Evolutionary conservation across 1,284 basidiomycete genomes (phyloP).

Genomic region (Moesziomyces globuligerus): DNA sequence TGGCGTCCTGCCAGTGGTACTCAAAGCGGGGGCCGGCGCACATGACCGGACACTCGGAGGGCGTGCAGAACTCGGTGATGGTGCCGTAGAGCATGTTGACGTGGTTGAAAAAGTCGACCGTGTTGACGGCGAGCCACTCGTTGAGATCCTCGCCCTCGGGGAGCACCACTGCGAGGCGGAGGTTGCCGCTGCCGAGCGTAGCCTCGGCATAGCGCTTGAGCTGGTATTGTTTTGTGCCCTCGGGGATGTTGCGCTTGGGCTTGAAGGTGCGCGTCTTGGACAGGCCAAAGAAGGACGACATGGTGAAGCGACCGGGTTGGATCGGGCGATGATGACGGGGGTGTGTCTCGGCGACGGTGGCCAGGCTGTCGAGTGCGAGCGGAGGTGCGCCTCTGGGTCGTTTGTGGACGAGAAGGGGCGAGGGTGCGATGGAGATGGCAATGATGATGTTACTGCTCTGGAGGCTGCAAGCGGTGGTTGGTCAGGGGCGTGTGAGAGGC

Average conservation of each 20-base stretch:
- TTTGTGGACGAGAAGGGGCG: not conserved
- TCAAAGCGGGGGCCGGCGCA: slow-evolving; percentile 96
- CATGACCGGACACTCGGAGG: slow-evolving; percentile 88
- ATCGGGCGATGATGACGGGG: not conserved
- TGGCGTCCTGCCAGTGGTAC: slow-evolving; percentile 93
- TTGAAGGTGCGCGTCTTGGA: slow-evolving; percentile 92
- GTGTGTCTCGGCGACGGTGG: too few species aligned
- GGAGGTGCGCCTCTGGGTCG: too few species aligned
- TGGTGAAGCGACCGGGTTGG: slow-evolving; percentile 5
- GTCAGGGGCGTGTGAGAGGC: not conserved
- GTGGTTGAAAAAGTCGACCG: slow-evolving; percentile 67
- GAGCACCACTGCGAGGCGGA: slow-evolving; percentile 61
- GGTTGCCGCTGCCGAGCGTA: slow-evolving; percentile 76
- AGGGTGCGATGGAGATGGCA: not conserved
- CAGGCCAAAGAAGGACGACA: slow-evolving; percentile 62
- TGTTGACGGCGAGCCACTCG: slow-evolving; percentile 67
- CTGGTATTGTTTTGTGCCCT: slow-evolving; percentile 96
- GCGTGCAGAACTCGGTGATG: slow-evolving; percentile 66
- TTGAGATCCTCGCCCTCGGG: slow-evolving; percentile 66
- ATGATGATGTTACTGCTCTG: too few species aligned
- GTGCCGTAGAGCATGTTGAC: slow-evolving; percentile 67
- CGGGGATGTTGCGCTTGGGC: slow-evolving; percentile 90
- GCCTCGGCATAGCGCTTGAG: slow-evolving; percentile 96
- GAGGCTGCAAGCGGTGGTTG: not conserved
- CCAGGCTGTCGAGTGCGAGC: too few species aligned